Evolutionary conservation across 306 rosid genomes (phyloP).

Genomic region (Gastrolobium villosum): DNA sequence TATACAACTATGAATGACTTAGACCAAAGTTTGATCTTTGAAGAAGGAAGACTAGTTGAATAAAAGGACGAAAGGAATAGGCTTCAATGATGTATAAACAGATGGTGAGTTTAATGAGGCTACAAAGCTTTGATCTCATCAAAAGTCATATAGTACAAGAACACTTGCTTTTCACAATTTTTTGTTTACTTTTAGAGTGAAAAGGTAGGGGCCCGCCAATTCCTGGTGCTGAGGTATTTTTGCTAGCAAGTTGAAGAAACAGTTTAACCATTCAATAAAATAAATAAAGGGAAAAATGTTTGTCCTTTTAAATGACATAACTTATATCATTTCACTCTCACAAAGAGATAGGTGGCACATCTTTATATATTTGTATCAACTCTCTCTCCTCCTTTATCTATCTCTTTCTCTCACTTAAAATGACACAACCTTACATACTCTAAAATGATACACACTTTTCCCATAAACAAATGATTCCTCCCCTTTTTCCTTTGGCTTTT

Average conservation of each 20-base stretch:
- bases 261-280: conserved; percentile 48
- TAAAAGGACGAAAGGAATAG: conserved; percentile 41
- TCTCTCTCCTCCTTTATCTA: too few relatives aligned
- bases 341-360: too few relatives aligned
- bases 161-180: not conserved
- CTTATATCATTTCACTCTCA: too few relatives aligned
- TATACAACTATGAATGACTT: conserved; percentile 11
- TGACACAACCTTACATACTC: too few relatives aligned
- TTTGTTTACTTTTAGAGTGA: conserved; percentile 8
- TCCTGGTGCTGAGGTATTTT: conserved; percentile 43
- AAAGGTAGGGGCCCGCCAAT: conserved; percentile 45
- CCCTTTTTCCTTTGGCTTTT: conserved; percentile 33
- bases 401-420: too few relatives aligned
- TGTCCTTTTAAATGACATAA: too few relatives aligned
- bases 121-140: conserved; percentile 45
- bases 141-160: not conserved
- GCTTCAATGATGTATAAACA: conserved; percentile 39
- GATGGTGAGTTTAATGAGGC: conserved; percentile 38
- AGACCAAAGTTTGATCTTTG: conserved; percentile 35
- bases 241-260: conserved; percentile 46
- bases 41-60: conserved; percentile 38
- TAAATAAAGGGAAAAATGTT: too few relatives aligned
- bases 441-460: too few relatives aligned
- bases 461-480: conserved; percentile 40
- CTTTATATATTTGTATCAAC: too few relatives aligned